Evolutionary conservation across 306 rosid genomes (phyloP), one percentile per base, ranked within the genome.

Genomic region (Acmispon strigosus): DNA sequence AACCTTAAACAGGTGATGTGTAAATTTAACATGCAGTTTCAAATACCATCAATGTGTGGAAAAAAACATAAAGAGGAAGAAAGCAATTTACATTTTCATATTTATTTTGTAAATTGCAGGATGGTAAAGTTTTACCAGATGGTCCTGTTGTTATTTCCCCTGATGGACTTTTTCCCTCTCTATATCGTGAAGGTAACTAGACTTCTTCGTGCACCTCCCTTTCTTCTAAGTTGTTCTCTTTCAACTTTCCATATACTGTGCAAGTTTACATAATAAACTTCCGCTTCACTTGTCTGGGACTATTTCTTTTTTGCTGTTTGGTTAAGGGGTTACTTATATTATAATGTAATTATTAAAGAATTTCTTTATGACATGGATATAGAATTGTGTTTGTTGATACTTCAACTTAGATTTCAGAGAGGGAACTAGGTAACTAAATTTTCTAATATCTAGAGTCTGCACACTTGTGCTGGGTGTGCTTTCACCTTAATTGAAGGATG

Each of bases 141-240:
- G 99, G 97, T 41, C 99, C 99, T 29, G 96, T 95, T 73, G 91
- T 91, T 82, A 95, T 95, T 77, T 91, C 99, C 66, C 99, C 99
- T 1, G 96, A 95, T 14, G 99, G 97, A 57, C 91, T 95, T 66
- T 91, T 95, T 54, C 97, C 99, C 69, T 95, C 99, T 76, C 86
- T 95, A 32, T 95, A 81, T 72, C 92, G 97, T 49, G 99, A 95
- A 91, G 99, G 99, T 89, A 81, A 84, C 62, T 54, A 17, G 29
- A 69, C 51, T 66, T 24, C 34, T 75, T 20, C 49, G 14, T 44
- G 1, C 5, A 42, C 36, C 74, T 49, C 37, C 16, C 42, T 19
- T 70, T 55, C 16, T 51, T 62, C 10, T 15, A 11, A 10, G 61
- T 17, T 54, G 61, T 54, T 14, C 13, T 54, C 16, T 69, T 39